Evolutionary conservation across 495 filamentous ascomycete species (phyloP), one percentile per base, ranked within the genome.

Genomic region (Xylona heveae): DNA sequence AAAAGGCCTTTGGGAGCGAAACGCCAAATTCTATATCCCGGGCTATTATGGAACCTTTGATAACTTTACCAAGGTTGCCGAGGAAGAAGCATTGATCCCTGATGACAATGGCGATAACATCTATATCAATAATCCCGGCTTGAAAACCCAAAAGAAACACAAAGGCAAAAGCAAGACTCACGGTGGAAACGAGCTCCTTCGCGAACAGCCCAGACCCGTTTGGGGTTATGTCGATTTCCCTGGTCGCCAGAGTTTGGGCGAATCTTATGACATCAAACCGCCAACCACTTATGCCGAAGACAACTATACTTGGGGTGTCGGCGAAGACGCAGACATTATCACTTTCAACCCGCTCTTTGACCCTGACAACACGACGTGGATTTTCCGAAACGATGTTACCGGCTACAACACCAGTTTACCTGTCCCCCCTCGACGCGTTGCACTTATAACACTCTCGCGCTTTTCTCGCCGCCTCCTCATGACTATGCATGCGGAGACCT

Each of bases 311-410:
- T 57, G 53, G 53, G 53, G 53, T 24, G 52, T 54, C 14, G 53
- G 49, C 36, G 52, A 55, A 32, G 44, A 52, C 12, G 52, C 53
- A 10, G 53, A 57, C 38, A 36, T 57, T 20, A 52, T 57, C 41
- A 41, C 42, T 25, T 55, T 57, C 49, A 55, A 55, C 40, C 53
- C 53, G 14, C 39, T 57, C 35, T 57, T 57, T 47, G 53, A 57
- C 42, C 48, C 52, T 0, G 31, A 37, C 28, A 35, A 41, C 9
- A 54, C 50, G 16, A 54, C 49, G 33, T 57, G 53, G 53, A 48
- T 54, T 20, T 54, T 57, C 50, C 46, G 50, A 33, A 41, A 47
- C 35, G 53, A 57, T 36, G 41, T 57, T 17, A 46, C 42, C n/a
- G 52, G 52, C 21, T 57, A 55, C 39, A 42, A 52, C 28, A 40